These are phyloP conservation scores for Smittium mucronatum DNA, from an alignment of 371 early-diverging fungal species.

Conservation along the genomic window DNA sequence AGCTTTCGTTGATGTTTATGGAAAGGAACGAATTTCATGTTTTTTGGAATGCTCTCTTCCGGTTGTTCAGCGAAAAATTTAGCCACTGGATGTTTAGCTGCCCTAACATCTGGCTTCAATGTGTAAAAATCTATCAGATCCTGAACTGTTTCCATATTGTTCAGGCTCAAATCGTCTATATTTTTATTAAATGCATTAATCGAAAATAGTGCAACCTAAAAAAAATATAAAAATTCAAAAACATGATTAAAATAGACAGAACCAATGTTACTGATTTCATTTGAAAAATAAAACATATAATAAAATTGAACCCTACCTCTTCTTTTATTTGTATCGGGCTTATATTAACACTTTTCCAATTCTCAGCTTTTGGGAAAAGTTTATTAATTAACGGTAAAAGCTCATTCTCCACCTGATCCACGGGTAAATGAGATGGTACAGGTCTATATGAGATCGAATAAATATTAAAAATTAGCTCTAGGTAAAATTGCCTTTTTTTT, in stretches of 20 bases:
- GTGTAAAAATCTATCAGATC: slow-evolving; percentile 30
- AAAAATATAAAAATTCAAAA: background rate
- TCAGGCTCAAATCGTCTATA: slow-evolving; percentile 31
- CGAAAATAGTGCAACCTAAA: slow-evolving; percentile 7
- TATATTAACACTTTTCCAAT: slow-evolving; percentile 1
- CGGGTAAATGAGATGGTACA: slow-evolving; percentile 4
- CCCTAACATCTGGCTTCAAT: slow-evolving; percentile 18
- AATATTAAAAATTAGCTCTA: too few relatives aligned
- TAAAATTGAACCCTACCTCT: slow-evolving; percentile 5
- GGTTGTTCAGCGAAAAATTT: slow-evolving; percentile 22
- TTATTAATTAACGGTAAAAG: background rate
- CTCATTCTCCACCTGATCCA: slow-evolving; percentile 3
- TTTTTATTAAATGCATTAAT: slow-evolving; percentile 19
- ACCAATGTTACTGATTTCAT: too few relatives aligned
- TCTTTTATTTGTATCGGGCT: slow-evolving; percentile 5
- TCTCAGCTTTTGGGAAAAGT: background rate
- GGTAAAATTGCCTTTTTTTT: too few relatives aligned
- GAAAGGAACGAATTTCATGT: slow-evolving; percentile 37
- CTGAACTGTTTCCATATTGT: slow-evolving; percentile 32
- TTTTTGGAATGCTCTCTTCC: slow-evolving; percentile 25
- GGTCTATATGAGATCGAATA: background rate
- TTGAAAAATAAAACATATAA: background rate
- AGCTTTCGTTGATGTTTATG: slow-evolving; percentile 26
- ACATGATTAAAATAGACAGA: background rate
- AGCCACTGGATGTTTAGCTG: slow-evolving; percentile 34